These are phyloP conservation scores for Selaginella tamariscina DNA, from an alignment of 75 land plant species.

Conservation along the genomic window DNA sequence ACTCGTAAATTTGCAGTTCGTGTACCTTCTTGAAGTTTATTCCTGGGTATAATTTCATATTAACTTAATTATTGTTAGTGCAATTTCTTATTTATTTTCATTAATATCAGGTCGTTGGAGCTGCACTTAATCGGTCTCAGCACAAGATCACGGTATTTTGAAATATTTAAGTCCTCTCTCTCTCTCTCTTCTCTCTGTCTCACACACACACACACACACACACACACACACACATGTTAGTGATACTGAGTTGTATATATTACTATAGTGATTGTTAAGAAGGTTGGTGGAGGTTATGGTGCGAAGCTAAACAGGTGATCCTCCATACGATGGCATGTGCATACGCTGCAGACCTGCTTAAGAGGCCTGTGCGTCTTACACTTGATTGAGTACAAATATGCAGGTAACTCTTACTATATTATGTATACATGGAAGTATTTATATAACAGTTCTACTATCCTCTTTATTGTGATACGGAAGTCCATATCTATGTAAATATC, in stretches of 20 bases:
- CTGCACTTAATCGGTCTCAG: constrained; percentile 29
- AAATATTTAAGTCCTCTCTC: no score
- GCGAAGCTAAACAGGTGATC: constrained; percentile 25
- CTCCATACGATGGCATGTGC: constrained; percentile 34
- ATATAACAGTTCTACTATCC: background rate
- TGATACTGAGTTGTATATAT: background rate
- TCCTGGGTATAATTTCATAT: constrained; percentile 27
- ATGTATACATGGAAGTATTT: background rate
- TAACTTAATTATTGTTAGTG: background rate
- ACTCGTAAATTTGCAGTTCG: no score
- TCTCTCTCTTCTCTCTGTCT: background rate
- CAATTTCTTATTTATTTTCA: background rate
- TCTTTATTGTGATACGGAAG: constrained; percentile 14
- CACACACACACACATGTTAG: background rate
- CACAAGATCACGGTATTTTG: constrained; percentile 27
- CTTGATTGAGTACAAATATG: constrained; percentile 35
- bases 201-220: no score
- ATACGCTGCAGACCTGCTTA: constrained; percentile 31
- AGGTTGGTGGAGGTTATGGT: constrained; percentile 34
- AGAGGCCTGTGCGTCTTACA: constrained; percentile 27
- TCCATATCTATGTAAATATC: constrained; percentile 17
- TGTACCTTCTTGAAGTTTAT: constrained; percentile 28
- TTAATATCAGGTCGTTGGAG: constrained; percentile 27
- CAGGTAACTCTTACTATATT: constrained; percentile 16
- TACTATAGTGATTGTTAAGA: constrained; percentile 23